A percentile compares a stretch with the other conserved stretches of the same genome.
phyloP scores from a whole-genome alignment of 2,329 filamentous ascomycete genomes.

The Thelonectria rubi region DNA sequence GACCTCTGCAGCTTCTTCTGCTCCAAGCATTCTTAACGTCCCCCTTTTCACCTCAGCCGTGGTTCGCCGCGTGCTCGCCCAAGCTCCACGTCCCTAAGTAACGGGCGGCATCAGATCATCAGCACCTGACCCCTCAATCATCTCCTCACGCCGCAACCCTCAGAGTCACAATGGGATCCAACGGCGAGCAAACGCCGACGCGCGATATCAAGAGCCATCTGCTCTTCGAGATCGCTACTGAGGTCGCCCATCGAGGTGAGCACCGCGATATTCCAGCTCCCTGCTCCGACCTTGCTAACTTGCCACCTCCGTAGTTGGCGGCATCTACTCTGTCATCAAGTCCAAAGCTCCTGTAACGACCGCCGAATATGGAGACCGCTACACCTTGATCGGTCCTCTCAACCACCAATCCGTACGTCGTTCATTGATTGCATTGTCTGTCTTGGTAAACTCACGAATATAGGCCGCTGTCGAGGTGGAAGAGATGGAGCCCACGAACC shows the following conservation, averaged over 20 bases:
- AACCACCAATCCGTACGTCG: constrained; percentile 84
- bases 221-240: constrained; percentile 95
- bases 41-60: constrained; percentile 15
- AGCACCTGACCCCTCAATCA: constrained; percentile 16
- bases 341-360: constrained; percentile 98
- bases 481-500: constrained; percentile 84
- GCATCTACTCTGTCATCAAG: constrained; percentile 99
- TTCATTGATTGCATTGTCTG: background rate
- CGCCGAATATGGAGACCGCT: constrained; percentile 97
- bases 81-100: constrained; percentile 6
- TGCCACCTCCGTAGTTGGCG: constrained; percentile 72
- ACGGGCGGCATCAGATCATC: constrained; percentile 20
- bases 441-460: constrained; percentile 21
- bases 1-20: constrained; percentile 39
- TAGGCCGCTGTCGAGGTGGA: constrained; percentile 98
- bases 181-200: constrained; percentile 55
- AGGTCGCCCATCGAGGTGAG: constrained; percentile 94
- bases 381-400: constrained; percentile 93
- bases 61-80: constrained; percentile 22
- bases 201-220: constrained; percentile 93
- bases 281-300: constrained; percentile 27
- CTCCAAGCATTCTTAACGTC: constrained; percentile 28
- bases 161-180: constrained; percentile 55
- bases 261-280: constrained; percentile 23
- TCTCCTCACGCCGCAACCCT: constrained; percentile 17